These are phyloP conservation scores for Aureobasidium lini DNA, from an alignment of 2,329 filamentous ascomycete genomes.

Conservation along the genomic window DNA sequence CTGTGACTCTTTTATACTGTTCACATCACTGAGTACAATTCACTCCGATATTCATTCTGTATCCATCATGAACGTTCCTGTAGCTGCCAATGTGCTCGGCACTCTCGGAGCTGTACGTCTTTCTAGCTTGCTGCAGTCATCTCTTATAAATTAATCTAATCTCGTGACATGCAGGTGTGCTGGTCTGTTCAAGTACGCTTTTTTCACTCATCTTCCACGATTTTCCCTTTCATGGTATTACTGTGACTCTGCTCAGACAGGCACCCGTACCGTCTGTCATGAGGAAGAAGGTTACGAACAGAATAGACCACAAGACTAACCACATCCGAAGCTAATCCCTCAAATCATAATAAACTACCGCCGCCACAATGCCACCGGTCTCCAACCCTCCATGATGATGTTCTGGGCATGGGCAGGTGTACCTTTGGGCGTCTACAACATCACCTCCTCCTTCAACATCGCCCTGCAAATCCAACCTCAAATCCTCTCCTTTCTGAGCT, in stretches of 20 bases:
- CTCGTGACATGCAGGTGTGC: constrained; percentile 36
- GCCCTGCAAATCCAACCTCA: constrained; percentile 50
- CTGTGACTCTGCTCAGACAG: neutral
- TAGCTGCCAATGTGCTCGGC: constrained; percentile 52
- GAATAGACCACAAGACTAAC: neutral
- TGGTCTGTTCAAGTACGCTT: constrained; percentile 55
- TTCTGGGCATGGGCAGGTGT: constrained; percentile 62
- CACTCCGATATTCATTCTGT: neutral
- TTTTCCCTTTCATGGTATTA: neutral
- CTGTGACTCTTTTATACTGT: neutral
- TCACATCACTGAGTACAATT: neutral
- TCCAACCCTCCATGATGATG: constrained; percentile 66
- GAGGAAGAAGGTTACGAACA: neutral
- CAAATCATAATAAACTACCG: constrained; percentile 63
- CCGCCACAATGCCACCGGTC: constrained; percentile 56
- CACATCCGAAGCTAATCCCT: constrained; percentile 50
- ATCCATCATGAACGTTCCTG: constrained; percentile 44
- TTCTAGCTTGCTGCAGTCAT: neutral
- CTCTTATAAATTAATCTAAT: constrained; percentile 3
- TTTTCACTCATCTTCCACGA: neutral
- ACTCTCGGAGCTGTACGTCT: constrained; percentile 45
- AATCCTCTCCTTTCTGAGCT: constrained; percentile 45
- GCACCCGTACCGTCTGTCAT: neutral
- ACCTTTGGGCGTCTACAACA: constrained; percentile 56
- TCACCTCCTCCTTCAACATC: constrained; percentile 46